Base-by-base conservation (phyloP, 179 eudicot species). In the Gypsophila paniculata region DNA sequence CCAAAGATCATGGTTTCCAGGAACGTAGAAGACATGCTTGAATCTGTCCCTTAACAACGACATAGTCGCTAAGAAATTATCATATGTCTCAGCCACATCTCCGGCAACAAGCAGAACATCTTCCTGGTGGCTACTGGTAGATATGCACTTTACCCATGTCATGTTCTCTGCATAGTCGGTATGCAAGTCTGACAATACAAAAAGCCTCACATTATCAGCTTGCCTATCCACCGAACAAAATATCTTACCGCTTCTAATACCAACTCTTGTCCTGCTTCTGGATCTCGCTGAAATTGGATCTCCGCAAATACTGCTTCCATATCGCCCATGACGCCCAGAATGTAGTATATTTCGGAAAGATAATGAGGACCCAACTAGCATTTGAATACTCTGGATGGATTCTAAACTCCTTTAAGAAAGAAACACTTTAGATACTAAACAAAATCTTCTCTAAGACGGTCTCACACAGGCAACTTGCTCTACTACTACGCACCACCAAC, bases 1-100 rank as follows among this genome's bases (percentile, higher is more conserved):
- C 93, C 93, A 88, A 51, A 88, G 86, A 77, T 88, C 93, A 80
- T 88, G 93, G 78, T 88, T 88, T 32, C 93, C 93, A 57, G 90
- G 93, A 61, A 88, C 93, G 73, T 62, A 88, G 76, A 88, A 83
- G 34, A 86, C 90, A 70, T 70, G 80, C 62, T 81, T 74, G 77
- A 88, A 88, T 69, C 82, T 85, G 42, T 78, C 81, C 77, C 65
- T 85, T 76, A 88, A 80, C 25, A 85, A 76, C 32, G 87, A 86
- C 90, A 88, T 85, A 57, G 93, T 83, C 53, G 70, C 72, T 18
- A 77, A 66, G 75, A 88, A 88, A 38, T 74, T 82, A 60, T 80
- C 79, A 69, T 70, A 74, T 15, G 86, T 82, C 85, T 86, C 93
- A 18, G 93, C 87, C 48, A 88, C 93, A 83, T 88, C 93, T 55